Conservation (phyloP, 2,329 filamentous ascomycete species). For the Hypocreales sp. region DNA sequence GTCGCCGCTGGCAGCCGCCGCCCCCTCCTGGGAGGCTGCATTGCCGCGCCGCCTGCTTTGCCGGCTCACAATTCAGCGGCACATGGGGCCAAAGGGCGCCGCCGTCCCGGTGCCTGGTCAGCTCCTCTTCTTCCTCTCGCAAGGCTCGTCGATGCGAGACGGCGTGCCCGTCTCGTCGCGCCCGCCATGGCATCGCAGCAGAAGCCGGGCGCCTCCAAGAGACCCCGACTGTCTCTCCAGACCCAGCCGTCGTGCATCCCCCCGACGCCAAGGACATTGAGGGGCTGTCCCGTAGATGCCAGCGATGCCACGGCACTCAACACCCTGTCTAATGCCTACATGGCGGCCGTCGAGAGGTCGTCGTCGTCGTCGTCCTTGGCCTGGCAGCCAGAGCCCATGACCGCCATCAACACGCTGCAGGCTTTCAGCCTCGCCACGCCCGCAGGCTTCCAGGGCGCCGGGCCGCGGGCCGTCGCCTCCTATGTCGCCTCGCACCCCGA, state of each 20-base stretch:
- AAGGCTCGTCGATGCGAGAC: too few species aligned
- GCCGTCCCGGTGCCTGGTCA: not conserved
- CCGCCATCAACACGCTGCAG: constrained; percentile 29
- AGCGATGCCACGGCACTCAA: constrained; percentile 49
- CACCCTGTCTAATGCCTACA: constrained; percentile 50
- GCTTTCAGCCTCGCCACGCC: constrained; percentile 16
- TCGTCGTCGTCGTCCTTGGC: constrained; percentile 30
- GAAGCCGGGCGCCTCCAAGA: constrained; percentile 17
- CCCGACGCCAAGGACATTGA: constrained; percentile 18
- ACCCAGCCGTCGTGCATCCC: constrained; percentile 27
- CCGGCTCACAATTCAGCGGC: too few species aligned
- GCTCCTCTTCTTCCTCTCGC: not conserved
- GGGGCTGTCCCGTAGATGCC: constrained; percentile 27
- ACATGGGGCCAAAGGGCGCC: too few species aligned
- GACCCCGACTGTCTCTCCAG: constrained; percentile 41
- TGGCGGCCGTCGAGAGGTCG: constrained; percentile 44
- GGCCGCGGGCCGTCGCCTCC: constrained; percentile 24
- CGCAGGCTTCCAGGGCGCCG: constrained; percentile 14
- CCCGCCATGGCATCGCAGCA: constrained; percentile 10
- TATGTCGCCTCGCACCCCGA: constrained; percentile 32
- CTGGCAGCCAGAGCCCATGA: constrained; percentile 32
- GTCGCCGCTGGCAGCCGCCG: too few species aligned
- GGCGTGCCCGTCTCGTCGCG: too few species aligned
- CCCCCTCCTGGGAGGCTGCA: too few species aligned
- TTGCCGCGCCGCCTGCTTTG: too few species aligned